These are phyloP conservation scores for Endocalyx cinctus DNA, from an alignment of 2,329 filamentous ascomycete genomes.

Conservation along the genomic window DNA sequence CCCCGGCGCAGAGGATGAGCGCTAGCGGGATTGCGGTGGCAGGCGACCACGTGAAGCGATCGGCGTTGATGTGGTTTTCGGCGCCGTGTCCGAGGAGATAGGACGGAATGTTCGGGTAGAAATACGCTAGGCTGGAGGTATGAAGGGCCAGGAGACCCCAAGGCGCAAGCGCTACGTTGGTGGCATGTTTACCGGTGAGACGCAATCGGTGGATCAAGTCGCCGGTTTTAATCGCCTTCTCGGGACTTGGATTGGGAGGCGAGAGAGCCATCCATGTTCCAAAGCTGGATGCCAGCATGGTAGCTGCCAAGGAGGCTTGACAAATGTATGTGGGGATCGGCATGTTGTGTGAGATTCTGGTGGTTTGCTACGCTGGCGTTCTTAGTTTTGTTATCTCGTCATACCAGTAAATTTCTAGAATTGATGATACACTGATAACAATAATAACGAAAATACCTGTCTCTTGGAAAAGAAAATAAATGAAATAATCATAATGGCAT, in stretches of 20 bases:
- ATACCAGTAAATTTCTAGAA: too few relatives aligned
- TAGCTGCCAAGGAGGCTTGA: neutral
- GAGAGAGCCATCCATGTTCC: neutral
- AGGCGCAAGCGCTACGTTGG: neutral
- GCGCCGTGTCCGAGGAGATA: slow-evolving; percentile 23
- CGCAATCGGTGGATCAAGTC: neutral
- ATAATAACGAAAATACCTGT: too few relatives aligned
- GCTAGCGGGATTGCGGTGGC: slow-evolving; percentile 30
- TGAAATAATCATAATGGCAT: too few relatives aligned
- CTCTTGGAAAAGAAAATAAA: too few relatives aligned
- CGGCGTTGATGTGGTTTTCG: slow-evolving; percentile 26
- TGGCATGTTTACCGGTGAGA: neutral
- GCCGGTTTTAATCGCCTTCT: neutral
- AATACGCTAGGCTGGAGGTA: neutral
- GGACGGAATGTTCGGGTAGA: slow-evolving; percentile 16
- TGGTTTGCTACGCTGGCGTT: neutral
- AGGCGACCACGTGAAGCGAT: slow-evolving; percentile 32
- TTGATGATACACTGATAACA: too few relatives aligned
- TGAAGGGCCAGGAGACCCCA: neutral
- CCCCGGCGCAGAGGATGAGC: slow-evolving; percentile 26
- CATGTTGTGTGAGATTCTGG: neutral
- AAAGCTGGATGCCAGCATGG: neutral
- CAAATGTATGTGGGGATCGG: neutral
- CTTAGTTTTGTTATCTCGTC: neutral
- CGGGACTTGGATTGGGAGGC: neutral